phyloP scores from a whole-genome alignment of 495 filamentous ascomycete genomes.

The Penicillium tannophilum region DNA sequence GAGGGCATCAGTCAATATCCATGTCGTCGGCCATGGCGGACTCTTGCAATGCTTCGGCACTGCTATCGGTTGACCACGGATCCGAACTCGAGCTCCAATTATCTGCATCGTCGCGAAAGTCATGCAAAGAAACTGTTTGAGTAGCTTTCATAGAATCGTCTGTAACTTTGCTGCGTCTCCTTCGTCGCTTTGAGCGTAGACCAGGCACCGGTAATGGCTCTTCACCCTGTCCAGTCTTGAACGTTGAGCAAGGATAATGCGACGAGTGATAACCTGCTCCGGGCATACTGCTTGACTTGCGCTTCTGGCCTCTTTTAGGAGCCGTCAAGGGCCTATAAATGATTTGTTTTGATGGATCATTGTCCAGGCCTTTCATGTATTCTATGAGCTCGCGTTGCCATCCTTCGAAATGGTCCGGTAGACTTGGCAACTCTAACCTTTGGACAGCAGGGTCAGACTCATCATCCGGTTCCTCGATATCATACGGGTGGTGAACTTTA shows the following conservation, averaged over 20 bases:
- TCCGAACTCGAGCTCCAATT: slow-evolving; percentile 29
- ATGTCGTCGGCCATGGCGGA: slow-evolving; percentile 25
- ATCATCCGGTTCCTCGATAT: slow-evolving; percentile 48
- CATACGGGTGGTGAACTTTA: slow-evolving; percentile 41
- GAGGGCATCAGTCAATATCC: slow-evolving; percentile 34
- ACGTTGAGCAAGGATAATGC: not conserved
- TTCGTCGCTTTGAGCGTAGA: slow-evolving; percentile 31
- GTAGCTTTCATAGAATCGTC: slow-evolving; percentile 11
- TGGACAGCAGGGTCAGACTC: slow-evolving; percentile 19
- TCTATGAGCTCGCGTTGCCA: slow-evolving; percentile 41
- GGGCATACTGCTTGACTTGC: slow-evolving; percentile 30
- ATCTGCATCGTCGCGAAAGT: slow-evolving; percentile 20
- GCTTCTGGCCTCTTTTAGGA: slow-evolving; percentile 39
- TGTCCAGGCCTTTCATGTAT: slow-evolving; percentile 33
- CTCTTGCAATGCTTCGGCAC: slow-evolving; percentile 15
- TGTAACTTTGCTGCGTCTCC: slow-evolving; percentile 24
- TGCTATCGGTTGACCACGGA: slow-evolving; percentile 20
- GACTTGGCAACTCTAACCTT: slow-evolving; percentile 13
- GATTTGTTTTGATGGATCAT: slow-evolving; percentile 19
- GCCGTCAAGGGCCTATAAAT: not conserved
- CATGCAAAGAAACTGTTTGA: slow-evolving; percentile 14
- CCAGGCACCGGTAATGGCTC: slow-evolving; percentile 12
- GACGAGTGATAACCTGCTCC: not conserved
- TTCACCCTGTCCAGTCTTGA: slow-evolving; percentile 11
- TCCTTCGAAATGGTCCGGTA: slow-evolving; percentile 25